Evolutionary conservation across 352 stramenopile genomes (phyloP), one percentile per base, ranked within the genome.

Genomic region (Saprolegnia diclina): DNA sequence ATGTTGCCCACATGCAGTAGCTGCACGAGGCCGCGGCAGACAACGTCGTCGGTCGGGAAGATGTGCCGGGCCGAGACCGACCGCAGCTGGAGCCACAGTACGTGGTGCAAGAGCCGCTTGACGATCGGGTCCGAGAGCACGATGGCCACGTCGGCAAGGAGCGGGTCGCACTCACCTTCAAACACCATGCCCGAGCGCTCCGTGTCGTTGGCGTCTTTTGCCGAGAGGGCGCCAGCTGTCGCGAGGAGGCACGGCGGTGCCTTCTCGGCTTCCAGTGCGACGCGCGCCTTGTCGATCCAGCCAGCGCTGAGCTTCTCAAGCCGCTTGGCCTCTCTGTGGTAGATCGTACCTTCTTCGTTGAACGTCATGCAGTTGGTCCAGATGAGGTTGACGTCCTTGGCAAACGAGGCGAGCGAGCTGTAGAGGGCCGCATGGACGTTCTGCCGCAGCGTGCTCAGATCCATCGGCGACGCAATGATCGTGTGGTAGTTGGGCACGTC

Each of bases 331-430:
- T 95, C 85, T 50, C 94, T 95, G 73, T 92, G 92, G 65, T 92
- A 95, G 19, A 95, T 85, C 1, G 87, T 94, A 35, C 82, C 88
- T 59, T 92, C 84, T 3, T 85, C 79, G 57, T 95, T 95, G 71
- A 92, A 95, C 7, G 82, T 86, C 73, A 92, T 80, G 62, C 87
- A 95, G 69, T 95, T 95, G 40, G 83, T 80, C 65, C 92, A 93
- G 80, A 95, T 95, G 21, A 93, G 74, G 55, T 88, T 84, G 68
- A 95, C 91, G 42, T 95, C 87, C 1, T 83, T 74, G 4, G 76
- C 76, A 74, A 95, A 91, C 32, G 79, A 73, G n/a, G 92, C 84
- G 22, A 93, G 65, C 29, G 80, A 88, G 74, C 90, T 89, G 73
- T 94, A 93, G 73, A 92, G 90, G 72, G 81, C 79, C 38, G 80